A percentile compares a stretch with the other conserved stretches of the same genome.
Conservation (phyloP, 768 basidiomycete genomes). For the Mycena latifolia region DNA sequence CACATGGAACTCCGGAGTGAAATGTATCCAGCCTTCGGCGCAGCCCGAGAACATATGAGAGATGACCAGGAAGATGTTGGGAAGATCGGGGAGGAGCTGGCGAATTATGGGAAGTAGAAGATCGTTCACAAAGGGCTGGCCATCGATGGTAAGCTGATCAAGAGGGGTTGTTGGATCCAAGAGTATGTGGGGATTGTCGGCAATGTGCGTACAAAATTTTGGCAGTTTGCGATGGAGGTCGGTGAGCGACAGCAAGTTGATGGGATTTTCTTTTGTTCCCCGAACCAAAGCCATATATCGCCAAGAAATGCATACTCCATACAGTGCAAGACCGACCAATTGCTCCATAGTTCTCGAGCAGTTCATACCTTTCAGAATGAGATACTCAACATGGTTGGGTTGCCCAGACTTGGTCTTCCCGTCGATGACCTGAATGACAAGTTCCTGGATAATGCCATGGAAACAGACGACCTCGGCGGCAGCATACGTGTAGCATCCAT, state of each 20-base stretch:
- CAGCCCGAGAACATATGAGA: slow-evolving; percentile 6
- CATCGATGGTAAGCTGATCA: not conserved
- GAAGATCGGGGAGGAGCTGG: not conserved
- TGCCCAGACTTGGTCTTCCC: slow-evolving; percentile 33
- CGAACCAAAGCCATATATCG: too few species aligned
- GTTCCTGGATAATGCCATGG: slow-evolving; percentile 18
- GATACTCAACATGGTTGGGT: slow-evolving; percentile 40
- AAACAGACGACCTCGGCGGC: too few species aligned
- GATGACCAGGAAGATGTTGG: too few species aligned
- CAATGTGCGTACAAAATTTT: not conserved
- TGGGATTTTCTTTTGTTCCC: too few species aligned
- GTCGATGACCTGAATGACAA: slow-evolving; percentile 30
- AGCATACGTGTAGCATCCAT: too few species aligned
- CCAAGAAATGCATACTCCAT: too few species aligned
- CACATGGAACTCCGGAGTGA: slow-evolving; percentile 10
- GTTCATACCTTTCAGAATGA: slow-evolving; percentile 17
- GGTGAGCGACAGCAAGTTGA: not conserved
- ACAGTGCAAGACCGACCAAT: too few species aligned
- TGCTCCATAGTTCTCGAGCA: too few species aligned
- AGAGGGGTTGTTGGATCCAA: slow-evolving; percentile 3
- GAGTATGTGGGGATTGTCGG: not conserved
- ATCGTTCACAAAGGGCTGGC: not conserved
- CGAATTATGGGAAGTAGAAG: not conserved
- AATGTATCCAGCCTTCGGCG: not conserved
- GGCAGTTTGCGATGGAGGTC: slow-evolving; percentile 13